Evolutionary conservation across 1,284 basidiomycete species (phyloP).

Genomic region (Naganishia cerealis): DNA sequence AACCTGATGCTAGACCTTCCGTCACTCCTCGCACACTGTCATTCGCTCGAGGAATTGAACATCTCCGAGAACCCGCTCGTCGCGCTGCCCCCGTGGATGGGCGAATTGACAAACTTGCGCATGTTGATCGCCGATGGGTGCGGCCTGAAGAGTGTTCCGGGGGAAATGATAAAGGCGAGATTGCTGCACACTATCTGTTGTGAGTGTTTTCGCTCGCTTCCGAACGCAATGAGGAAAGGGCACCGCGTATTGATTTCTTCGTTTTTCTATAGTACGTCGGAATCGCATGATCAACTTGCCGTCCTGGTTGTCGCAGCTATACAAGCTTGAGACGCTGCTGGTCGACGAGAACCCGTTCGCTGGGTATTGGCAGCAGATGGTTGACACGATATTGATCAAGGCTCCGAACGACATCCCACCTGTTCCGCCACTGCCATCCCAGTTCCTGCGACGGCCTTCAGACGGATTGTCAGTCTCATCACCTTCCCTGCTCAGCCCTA

Average conservation of each 20-base stretch:
- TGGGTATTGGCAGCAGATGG: constrained; percentile 82
- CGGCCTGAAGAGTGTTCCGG: constrained; percentile 71
- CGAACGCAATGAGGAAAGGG: background rate
- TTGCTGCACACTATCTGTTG: constrained; percentile 82
- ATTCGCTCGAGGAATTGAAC: constrained; percentile 86
- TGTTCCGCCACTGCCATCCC: constrained; percentile 25
- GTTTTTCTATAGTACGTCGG: constrained; percentile 58
- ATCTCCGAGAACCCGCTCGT: constrained; percentile 85
- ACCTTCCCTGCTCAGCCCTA: constrained; percentile 1
- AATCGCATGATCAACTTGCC: constrained; percentile 89
- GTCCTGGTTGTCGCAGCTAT: constrained; percentile 84
- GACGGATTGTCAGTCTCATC: constrained; percentile 3
- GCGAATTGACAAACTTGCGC: constrained; percentile 71
- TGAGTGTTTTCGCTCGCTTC: constrained; percentile 38
- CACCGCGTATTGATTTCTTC: constrained; percentile 1
- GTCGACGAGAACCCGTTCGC: constrained; percentile 93
- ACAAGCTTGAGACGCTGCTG: constrained; percentile 77
- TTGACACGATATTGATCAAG: constrained; percentile 63
- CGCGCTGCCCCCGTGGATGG: constrained; percentile 77
- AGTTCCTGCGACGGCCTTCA: constrained; percentile 13
- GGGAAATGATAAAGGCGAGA: constrained; percentile 66
- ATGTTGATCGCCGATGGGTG: constrained; percentile 88
- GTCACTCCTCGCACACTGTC: constrained; percentile 71
- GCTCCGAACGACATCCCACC: constrained; percentile 19
- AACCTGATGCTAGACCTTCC: constrained; percentile 82